These are phyloP conservation scores for Stagonosporopsis rhizophila DNA, from an alignment of 2,329 filamentous ascomycete species.

Conservation along the genomic window DNA sequence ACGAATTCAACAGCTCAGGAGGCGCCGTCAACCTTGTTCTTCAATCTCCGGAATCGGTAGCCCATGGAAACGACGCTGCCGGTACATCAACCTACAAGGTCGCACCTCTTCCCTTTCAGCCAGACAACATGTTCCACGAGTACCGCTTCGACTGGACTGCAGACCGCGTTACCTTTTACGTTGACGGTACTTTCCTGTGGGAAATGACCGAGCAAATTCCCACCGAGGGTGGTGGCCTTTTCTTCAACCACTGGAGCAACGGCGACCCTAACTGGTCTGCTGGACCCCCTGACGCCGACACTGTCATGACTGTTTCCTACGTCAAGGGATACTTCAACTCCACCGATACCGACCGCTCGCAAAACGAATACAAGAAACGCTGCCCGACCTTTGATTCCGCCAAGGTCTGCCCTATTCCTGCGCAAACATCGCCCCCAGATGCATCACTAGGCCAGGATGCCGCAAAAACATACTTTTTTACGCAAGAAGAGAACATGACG, in stretches of 20 bases:
- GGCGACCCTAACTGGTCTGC: constrained; percentile 74
- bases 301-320: constrained; percentile 70
- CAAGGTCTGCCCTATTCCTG: constrained; percentile 46
- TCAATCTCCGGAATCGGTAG: constrained; percentile 68
- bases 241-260: constrained; percentile 80
- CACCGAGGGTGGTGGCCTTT: constrained; percentile 66
- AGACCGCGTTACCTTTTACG: constrained; percentile 70
- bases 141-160: constrained; percentile 79
- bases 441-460: constrained; percentile 30
- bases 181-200: constrained; percentile 66
- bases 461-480: constrained; percentile 49
- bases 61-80: constrained; percentile 68
- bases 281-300: constrained; percentile 70
- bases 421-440: constrained; percentile 42
- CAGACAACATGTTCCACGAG: constrained; percentile 72
- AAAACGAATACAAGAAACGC: constrained; percentile 40
- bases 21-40: constrained; percentile 77
- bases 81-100: constrained; percentile 65
- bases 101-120: constrained; percentile 69
- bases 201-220: constrained; percentile 67
- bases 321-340: constrained; percentile 84
- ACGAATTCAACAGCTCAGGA: constrained; percentile 64
- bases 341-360: constrained; percentile 50
- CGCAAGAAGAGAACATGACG: constrained; percentile 32
- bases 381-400: constrained; percentile 38